These are phyloP conservation scores for Amanita pallidorosea DNA, from an alignment of 768 basidiomycete species.

Conservation along the genomic window DNA sequence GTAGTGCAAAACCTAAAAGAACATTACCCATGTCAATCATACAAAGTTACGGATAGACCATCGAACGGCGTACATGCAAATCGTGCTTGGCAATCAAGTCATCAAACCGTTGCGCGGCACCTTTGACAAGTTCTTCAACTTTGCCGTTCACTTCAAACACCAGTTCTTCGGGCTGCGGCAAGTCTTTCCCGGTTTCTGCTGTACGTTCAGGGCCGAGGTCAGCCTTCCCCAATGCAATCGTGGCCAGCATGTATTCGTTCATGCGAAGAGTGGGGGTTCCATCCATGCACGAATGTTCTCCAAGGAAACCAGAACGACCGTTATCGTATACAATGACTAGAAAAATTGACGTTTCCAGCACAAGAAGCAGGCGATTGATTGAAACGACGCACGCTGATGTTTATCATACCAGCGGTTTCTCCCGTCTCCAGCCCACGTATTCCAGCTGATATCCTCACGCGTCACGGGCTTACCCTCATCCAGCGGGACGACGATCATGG, in stretches of 20 bases:
- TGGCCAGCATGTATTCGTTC: constrained; percentile 87
- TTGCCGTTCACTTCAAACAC: constrained; percentile 54
- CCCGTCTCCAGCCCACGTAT: constrained; percentile 83
- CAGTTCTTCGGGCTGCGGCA: constrained; percentile 57
- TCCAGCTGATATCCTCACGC: constrained; percentile 73
- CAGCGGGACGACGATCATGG: constrained; percentile 79
- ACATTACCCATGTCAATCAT: background rate
- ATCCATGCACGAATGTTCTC: constrained; percentile 84
- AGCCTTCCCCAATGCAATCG: constrained; percentile 60
- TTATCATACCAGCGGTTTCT: constrained; percentile 94
- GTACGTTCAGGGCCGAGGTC: constrained; percentile 52
- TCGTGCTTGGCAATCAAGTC: constrained; percentile 71
- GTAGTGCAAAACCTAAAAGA: constrained; percentile 60
- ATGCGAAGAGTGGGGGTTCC: constrained; percentile 91
- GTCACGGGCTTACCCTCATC: constrained; percentile 78
- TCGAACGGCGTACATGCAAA: constrained; percentile 42
- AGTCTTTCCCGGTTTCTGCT: constrained; percentile 20
- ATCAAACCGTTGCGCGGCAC: constrained; percentile 61
- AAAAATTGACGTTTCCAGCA: background rate
- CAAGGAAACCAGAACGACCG: constrained; percentile 88
- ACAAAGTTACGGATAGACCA: background rate
- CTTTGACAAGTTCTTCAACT: constrained; percentile 39
- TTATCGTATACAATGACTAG: constrained; percentile 93
- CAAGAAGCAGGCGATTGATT: background rate
- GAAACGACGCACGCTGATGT: constrained; percentile 65